Evolutionary conservation across 345 rosid genomes (phyloP), one percentile per base, ranked within the genome.

Genomic region (Bruguiera sexangula): DNA sequence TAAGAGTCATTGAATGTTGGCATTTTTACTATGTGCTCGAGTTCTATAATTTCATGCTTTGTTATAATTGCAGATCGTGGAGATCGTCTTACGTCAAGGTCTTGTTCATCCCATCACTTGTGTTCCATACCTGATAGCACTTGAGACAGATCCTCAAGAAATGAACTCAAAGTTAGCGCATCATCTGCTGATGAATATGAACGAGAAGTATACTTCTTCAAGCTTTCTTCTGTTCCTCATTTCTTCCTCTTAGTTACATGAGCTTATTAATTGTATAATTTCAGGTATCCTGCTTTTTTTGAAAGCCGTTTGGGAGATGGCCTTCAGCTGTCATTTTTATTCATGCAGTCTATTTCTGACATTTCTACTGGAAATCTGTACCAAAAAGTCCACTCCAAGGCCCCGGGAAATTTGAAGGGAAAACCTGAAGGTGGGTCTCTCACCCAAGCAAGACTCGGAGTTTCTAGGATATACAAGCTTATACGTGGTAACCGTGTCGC

Each of bases 281-380:
- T 67, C 86, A 96, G 99, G 89, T 90, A 96, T 82, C 99, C 98
- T 39, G 87, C 98, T 0, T 96, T 92, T 76, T 92, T 96, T 31
- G 99, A 96, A 82, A 96, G 97, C 78, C 98, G 99, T 64, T 82
- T 96, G 34, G 98, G 98, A 60, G 99, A 96, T 75, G 99, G 99
- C 71, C 96, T 96, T 69, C 99, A 96, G 77, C 78, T 85, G 89
- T 96, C 99, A 70, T 96, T 88, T 82, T 73, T 64, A 31, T 96
- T 96, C 81, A 88, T 90, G 83, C 89, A 83, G 73, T 79, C 90
- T 60, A 72, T 90, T n/a, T 78, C 78, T 52, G 73, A 79, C 29
- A 73, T 67, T 58, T 73, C 82, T 71, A 52, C 75, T 59, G 86
- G 77, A 65, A 83, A 76, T 73, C 69, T 66, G 43, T 84, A 74